These are phyloP conservation scores for Suillus paluster DNA, from an alignment of 768 basidiomycete species.

Conservation along the genomic window DNA sequence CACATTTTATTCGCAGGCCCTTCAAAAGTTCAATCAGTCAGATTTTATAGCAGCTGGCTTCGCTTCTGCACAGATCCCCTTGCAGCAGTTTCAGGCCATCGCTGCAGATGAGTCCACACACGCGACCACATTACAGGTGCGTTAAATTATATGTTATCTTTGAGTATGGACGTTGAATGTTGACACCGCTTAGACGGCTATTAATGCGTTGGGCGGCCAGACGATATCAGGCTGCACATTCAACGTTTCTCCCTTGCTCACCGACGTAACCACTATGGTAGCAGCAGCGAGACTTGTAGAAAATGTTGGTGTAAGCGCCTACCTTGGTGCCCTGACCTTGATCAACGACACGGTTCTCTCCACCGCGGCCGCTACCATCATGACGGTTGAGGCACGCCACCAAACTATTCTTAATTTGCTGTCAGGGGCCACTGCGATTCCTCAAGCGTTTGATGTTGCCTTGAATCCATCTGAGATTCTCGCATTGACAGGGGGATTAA, in stretches of 20 bases:
- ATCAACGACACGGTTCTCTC: conserved; percentile 63
- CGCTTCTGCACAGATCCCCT: conserved; percentile 52
- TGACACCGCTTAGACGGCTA: conserved; percentile 40
- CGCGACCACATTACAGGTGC: conserved; percentile 54
- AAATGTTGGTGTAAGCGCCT: conserved; percentile 74
- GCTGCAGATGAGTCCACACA: conserved; percentile 67
- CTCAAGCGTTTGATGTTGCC: conserved; percentile 73
- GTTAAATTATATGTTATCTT: conserved; percentile 11
- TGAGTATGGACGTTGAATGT: neutral
- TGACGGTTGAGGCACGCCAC: conserved; percentile 85
- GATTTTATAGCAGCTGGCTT: conserved; percentile 75
- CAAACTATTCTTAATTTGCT: conserved; percentile 78
- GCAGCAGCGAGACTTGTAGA: conserved; percentile 76
- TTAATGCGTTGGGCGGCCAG: conserved; percentile 56
- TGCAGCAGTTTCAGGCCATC: conserved; percentile 65
- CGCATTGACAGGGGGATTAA: conserved; percentile 68
- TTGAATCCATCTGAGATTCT: conserved; percentile 74
- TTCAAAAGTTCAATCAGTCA: conserved; percentile 62
- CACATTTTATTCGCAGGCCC: conserved; percentile 67
- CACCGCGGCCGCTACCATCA: conserved; percentile 70
- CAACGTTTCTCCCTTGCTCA: conserved; percentile 65
- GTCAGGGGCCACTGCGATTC: conserved; percentile 57
- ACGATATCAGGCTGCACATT: conserved; percentile 67
- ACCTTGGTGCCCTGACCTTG: conserved; percentile 73
- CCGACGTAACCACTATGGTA: conserved; percentile 71